Base-by-base conservation (phyloP, 352 stramenopile species). In the Globisporangium perplexum region DNA sequence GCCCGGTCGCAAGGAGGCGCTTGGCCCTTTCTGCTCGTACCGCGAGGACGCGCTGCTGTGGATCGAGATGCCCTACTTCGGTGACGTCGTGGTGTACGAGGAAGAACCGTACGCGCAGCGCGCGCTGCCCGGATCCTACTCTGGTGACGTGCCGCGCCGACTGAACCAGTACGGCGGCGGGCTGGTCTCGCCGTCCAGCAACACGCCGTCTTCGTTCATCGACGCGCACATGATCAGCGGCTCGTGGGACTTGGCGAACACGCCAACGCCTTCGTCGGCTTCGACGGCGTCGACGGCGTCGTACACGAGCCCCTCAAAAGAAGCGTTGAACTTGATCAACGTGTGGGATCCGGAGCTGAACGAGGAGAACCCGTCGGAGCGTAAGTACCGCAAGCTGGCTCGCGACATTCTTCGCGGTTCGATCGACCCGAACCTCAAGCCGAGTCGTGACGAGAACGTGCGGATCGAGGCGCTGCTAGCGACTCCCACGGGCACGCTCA, bases 361-460 rank as follows among this genome's bases (percentile, higher is more conserved):
- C 42, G 83, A 91, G 70, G 85, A 95, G 56, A 97, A 96, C 53
- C 88, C 88, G 2, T 84, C 96, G 0, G 96, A 99, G 78, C 93
- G 98, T 47, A 99, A 99, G 73, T 99, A 99, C 72, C 83, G 96
- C n/a, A 97, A 97, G 53, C 76, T 99, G 18, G 93, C 93, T 33
- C 94, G 97, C 55, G 95, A 99, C 63, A 87, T 98, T 39, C 68
- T 98, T 31, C 86, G 96, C 36, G 96, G 95, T n/a, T 86, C 96
- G 2, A 97, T 99, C 35, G 97, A 99, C 72, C 89, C 90, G 7
- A 96, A 97, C 53, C 76, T 99, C 14, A 99, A 99, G 64, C 97
- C 97, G 6, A 98, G 97, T 76, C 79, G 91, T 36, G 84, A 96
- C 35, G 94, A 99, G 65, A 92, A 97, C 58, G 83, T 83, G 4